These are phyloP conservation scores for Aspergillus campestris DNA, from an alignment of 495 filamentous ascomycete genomes.

Conservation along the genomic window DNA sequence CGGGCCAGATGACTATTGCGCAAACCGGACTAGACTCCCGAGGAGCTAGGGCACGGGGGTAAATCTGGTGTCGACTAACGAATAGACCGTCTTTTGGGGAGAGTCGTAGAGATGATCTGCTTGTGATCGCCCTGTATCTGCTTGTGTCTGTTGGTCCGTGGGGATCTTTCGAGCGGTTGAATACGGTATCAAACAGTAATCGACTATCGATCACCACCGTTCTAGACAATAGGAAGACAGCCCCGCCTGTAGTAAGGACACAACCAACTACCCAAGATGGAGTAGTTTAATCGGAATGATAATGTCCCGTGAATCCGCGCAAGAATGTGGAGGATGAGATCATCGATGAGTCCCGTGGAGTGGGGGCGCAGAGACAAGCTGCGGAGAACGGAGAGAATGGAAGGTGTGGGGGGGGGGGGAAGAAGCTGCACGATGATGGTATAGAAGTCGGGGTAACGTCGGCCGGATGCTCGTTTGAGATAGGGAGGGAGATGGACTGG, in stretches of 20 bases:
- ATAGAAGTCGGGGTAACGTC: constrained; percentile 10
- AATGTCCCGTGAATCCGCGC: too few relatives aligned
- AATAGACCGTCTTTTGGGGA: constrained; percentile 3
- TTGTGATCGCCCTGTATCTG: constrained; percentile 12
- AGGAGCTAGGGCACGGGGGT: constrained; percentile 19
- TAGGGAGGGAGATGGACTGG: not conserved
- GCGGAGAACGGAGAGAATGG: constrained; percentile 11
- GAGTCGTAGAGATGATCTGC: constrained; percentile 9
- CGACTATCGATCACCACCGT: too few relatives aligned
- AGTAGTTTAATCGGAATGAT: too few relatives aligned
- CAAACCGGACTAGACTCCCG: constrained; percentile 24
- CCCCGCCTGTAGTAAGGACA: too few relatives aligned
- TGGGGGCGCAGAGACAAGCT: constrained; percentile 4
- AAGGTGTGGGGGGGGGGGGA: constrained; percentile 4
- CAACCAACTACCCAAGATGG: too few relatives aligned
- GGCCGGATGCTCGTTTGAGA: too few relatives aligned
- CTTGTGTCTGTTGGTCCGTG: not conserved
- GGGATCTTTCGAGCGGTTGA: not conserved
- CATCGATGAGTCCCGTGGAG: not conserved
- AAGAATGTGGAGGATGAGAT: too few relatives aligned
- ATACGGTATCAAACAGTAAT: too few relatives aligned
- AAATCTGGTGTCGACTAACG: constrained; percentile 9
- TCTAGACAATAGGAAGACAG: too few relatives aligned
- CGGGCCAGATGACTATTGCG: constrained; percentile 34
- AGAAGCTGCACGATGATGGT: constrained; percentile 11